A percentile compares a stretch with the other conserved stretches of the same genome.
Evolutionary conservation across 2,329 filamentous ascomycete species (phyloP).

Genomic region (Hypoxylon sp.): DNA sequence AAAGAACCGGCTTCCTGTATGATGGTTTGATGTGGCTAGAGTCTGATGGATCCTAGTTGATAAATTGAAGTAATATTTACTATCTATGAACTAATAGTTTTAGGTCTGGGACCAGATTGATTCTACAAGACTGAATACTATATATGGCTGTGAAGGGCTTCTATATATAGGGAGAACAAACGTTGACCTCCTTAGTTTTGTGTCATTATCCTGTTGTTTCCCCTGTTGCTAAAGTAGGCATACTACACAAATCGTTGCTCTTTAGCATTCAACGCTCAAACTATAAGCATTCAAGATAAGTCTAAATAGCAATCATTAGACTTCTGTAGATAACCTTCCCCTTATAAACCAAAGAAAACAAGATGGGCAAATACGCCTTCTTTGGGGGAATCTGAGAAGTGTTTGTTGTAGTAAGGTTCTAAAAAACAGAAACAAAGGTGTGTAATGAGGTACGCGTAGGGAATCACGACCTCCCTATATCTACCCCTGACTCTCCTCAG

Average conservation of each 20-base stretch:
- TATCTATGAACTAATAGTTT: background rate
- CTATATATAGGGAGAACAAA: background rate
- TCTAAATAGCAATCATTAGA: too few species aligned
- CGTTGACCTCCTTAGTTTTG: background rate
- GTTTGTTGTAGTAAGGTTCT: background rate
- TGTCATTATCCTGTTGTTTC: background rate
- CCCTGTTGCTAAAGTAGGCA: background rate
- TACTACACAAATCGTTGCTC: background rate
- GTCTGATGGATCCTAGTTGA: background rate
- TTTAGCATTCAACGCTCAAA: background rate
- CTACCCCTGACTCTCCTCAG: background rate
- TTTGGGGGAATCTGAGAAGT: background rate
- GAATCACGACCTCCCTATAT: background rate
- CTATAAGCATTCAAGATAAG: background rate
- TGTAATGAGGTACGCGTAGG: background rate
- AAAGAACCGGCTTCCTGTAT: background rate
- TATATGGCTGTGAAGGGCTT: background rate
- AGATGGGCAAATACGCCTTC: background rate
- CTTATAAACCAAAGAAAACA: background rate
- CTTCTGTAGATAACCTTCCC: too few species aligned
- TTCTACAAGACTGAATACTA: background rate
- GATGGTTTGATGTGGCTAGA: background rate
- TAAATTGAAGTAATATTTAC: background rate
- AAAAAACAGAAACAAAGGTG: background rate
- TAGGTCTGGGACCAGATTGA: background rate